A percentile compares a stretch with the other conserved stretches of the same genome.
phyloP scores from a whole-genome alignment of 2,329 filamentous ascomycete genomes.

The Clonostachys sp. region DNA sequence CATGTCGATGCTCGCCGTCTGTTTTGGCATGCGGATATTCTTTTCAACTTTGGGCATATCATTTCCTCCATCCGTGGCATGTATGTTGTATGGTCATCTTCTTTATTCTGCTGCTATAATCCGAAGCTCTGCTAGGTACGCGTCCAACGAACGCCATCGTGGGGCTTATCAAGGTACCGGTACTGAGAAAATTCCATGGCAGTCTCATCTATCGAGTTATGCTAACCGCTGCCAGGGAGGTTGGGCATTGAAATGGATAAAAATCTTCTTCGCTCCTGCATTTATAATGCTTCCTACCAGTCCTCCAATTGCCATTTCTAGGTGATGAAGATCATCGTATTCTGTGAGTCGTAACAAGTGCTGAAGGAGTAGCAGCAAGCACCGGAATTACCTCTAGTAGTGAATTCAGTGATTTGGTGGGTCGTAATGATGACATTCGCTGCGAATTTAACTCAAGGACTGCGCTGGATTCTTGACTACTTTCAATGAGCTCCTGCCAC shows the following conservation, averaged over 20 bases:
- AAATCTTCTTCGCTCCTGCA: conserved; percentile 53
- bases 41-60: conserved; percentile 40
- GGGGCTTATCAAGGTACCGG: no score
- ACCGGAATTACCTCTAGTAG: background rate
- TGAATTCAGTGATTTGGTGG: conserved; percentile 45
- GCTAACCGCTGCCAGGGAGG: conserved; percentile 31
- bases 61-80: conserved; percentile 57
- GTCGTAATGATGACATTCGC: conserved; percentile 44
- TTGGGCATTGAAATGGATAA: conserved; percentile 55
- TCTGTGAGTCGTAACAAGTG: conserved; percentile 31
- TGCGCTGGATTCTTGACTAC: conserved; percentile 35
- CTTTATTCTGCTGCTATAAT: conserved; percentile 42
- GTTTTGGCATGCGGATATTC: conserved; percentile 37
- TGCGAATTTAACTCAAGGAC: conserved; percentile 47
- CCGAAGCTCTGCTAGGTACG: conserved; percentile 37
- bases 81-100: conserved; percentile 49
- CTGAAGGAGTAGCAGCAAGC: no score
- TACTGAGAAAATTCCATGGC: no score
- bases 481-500: no score
- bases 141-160: no score
- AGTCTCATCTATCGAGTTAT: no score
- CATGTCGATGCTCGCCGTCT: conserved; percentile 29
- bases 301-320: conserved; percentile 44
- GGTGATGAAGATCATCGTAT: conserved; percentile 56
- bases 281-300: conserved; percentile 56